Evolutionary conservation across 2,329 filamentous ascomycete species (phyloP).

Genomic region (Dendrostoma leiphaemia): DNA sequence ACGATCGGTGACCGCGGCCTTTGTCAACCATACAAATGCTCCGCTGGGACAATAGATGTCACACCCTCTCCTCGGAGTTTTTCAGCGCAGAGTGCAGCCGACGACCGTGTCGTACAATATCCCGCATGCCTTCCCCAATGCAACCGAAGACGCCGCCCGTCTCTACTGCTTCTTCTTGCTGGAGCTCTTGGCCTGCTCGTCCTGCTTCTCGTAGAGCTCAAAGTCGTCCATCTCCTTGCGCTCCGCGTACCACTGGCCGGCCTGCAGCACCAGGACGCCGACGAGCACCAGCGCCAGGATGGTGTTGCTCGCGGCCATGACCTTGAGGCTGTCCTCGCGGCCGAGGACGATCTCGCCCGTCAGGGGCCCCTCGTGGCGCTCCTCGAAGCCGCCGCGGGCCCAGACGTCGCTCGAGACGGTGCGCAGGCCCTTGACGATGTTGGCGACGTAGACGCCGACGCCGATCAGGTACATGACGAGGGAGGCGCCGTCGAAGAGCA

Average conservation of each 20-base stretch:
- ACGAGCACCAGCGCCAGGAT: conserved; percentile 91
- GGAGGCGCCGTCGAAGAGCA: conserved; percentile 87
- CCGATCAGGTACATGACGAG: conserved; percentile 82
- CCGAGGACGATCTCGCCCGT: conserved; percentile 69
- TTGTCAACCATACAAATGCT: not conserved
- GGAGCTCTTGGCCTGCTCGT: conserved; percentile 23
- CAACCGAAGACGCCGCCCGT: not conserved
- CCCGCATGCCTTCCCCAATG: no score
- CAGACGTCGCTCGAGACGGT: conserved; percentile 74
- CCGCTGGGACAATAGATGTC: not conserved
- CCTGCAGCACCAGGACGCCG: conserved; percentile 88
- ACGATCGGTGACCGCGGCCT: not conserved
- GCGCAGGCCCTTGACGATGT: conserved; percentile 92
- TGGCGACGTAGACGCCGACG: conserved; percentile 88
- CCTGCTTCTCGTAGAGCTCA: conserved; percentile 57
- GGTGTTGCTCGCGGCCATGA: conserved; percentile 91
- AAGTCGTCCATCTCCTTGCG: conserved; percentile 83
- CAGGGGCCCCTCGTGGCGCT: conserved; percentile 38
- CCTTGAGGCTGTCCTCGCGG: conserved; percentile 85
- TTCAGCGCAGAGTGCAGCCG: no score
- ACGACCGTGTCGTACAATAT: not conserved
- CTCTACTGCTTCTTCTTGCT: conserved; percentile 22
- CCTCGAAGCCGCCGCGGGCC: conserved; percentile 37
- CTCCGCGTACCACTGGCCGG: conserved; percentile 98
- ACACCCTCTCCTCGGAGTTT: not conserved